Conservation (phyloP, 805 yeast species). For the Maudiozyma saulgeensis region DNA sequence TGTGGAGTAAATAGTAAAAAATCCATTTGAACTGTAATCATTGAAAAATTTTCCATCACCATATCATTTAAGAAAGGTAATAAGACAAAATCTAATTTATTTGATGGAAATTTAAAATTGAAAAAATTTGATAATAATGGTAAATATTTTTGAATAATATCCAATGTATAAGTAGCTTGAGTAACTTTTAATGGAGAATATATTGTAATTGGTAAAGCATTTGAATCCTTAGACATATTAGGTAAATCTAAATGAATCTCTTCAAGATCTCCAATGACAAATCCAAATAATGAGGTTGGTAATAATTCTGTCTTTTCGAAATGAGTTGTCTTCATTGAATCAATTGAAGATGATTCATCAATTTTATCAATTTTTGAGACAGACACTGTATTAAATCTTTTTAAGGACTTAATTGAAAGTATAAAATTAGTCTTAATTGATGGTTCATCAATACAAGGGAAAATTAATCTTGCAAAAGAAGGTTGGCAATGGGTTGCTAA, state of each 20-base stretch:
- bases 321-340: slow-evolving; percentile 19
- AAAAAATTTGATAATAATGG: slow-evolving; percentile 41
- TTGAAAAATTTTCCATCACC: slow-evolving; percentile 75
- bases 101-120: slow-evolving; percentile 42
- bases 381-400: slow-evolving; percentile 1
- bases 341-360: neutral
- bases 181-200: slow-evolving; percentile 42
- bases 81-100: slow-evolving; percentile 57
- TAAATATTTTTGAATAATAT: slow-evolving; percentile 37
- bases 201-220: slow-evolving; percentile 40
- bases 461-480: slow-evolving; percentile 47
- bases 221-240: neutral
- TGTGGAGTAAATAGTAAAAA: slow-evolving; percentile 35
- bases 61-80: slow-evolving; percentile 66
- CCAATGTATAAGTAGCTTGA: slow-evolving; percentile 42
- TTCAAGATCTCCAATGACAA: slow-evolving; percentile 61
- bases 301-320: slow-evolving; percentile 52
- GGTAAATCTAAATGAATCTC: slow-evolving; percentile 32
- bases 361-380: neutral
- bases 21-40: slow-evolving; percentile 49
- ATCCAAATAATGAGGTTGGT: slow-evolving; percentile 56
- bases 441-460: slow-evolving; percentile 65
- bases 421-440: slow-evolving; percentile 42
- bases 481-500: slow-evolving; percentile 72
- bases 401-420: slow-evolving; percentile 30